Base-by-base conservation (phyloP, 306 rosid genomes). In the Begonia peltatifolia region DNA sequence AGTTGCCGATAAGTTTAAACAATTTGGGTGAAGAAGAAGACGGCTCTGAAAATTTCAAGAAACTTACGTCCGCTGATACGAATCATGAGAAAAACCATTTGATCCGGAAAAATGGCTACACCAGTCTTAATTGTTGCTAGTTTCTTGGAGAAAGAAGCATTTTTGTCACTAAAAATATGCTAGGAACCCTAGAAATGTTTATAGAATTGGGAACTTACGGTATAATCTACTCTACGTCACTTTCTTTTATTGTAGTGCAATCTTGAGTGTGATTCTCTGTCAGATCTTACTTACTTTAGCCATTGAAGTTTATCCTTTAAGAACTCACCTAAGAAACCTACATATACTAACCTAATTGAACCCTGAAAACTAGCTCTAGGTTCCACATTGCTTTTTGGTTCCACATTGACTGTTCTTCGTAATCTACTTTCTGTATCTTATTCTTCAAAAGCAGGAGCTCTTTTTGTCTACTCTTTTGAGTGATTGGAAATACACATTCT, bases 151-250 rank as follows among this genome's bases (percentile, higher is more conserved):
- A 12, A 14, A 7, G 53, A 50, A 50, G 22, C 22, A 50, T 72
- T 62, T 71, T 70, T 50, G 72, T 64, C 68, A 58, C 63, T 53
- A 47, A 60, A 65, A 67, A 58, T 76, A 75, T 68, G 59, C 56
- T 75, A 79, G 72, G 75, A 79, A 75, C 71, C 68, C 76, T 79
- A 76, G 63, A 63, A 65, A 68, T 72, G 75, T 81, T 72, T 14
- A 58, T 71, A 67, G 56, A 56, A 62, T 60, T 67, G 74, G 55
- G 65, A 80, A 62, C 58, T 66, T 60, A 30, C 0, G 38, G 38
- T 62, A 42, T 12, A 41, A 48, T 54, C 65, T 41, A 52, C 56
- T 58, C 62, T 74, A 63, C 12, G 15, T 54, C 59, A 55, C 63
- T 55, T 68, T 70, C 71, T 62, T 54, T 65, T 65, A 44, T 72